Evolutionary conservation across 345 rosid species (phyloP), one percentile per base, ranked within the genome.

Genomic region (Lenwebbia sp.): DNA sequence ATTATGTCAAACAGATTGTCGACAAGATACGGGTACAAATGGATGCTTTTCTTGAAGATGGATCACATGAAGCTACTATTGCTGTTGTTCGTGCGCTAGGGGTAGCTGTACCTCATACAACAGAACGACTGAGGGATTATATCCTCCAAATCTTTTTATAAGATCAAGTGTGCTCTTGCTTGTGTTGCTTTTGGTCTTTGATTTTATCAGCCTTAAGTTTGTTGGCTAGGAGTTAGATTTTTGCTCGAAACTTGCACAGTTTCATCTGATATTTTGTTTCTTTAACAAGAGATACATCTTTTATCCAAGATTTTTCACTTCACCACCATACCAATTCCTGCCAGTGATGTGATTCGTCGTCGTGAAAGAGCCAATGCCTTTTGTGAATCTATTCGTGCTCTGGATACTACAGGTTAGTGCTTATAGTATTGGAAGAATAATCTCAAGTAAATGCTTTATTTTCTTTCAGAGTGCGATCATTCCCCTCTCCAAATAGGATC

Each of bases 31-130:
- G 95, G 75, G 94, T 97, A 88, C 99, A 97, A 92, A 97, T 97
- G 99, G 99, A 97, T 92, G 99, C 99, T 51, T 97, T 97, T 92
- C 96, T 97, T 82, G 99, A 97, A 91, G 99, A 97, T 89, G 99
- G 99, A 85, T 95, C 99, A 56, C 97, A 96, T 91, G 99, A 95
- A 88, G 97, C 99, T 86, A 95, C 96, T 54, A 85, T 96, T 52
- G 99, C 98, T 85, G 99, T 97, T 84, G 91, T 97, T 82, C 99
- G 95, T 86, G 95, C 98, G 28, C 92, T 97, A 89, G 86, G 93
- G 81, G 92, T 94, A 84, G 99, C 99, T 55, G 92, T 96, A 88
- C 99, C 99, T 19, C 98, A 96, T 91, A 94, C 99, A 86, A 96
- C 98, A 70, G 98, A 96, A 47, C 94, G 90, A 87, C 95, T 97